Evolutionary conservation across 2,329 filamentous ascomycete species (phyloP), one percentile per base, ranked within the genome.

Genomic region (Cladosporium austrohemisphaericum): DNA sequence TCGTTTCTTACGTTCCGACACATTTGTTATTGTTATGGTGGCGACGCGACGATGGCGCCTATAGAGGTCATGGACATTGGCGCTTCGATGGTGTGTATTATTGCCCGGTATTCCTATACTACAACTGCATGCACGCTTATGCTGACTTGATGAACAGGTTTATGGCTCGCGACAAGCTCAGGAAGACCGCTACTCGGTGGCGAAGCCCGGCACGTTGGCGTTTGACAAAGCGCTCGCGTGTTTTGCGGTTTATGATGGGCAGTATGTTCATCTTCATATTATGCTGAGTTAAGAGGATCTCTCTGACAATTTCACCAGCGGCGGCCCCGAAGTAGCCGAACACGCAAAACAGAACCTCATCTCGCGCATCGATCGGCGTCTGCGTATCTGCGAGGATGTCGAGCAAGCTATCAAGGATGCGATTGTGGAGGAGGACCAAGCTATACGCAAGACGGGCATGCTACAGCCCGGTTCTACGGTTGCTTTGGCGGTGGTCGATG

Each of bases 401-500:
- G 44, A 47, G 32, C 44, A 47, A 31, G 44, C 44, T 6, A 47
- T 47, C 33, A 37, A 29, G 31, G 44, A 47, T 19, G 44, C 44
- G 4, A 20, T 47, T 23, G 14, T 47, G 11, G 44, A 47, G 22
- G 44, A 47, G 38, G 44, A 47, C 33, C 22, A 13, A 5, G 44
- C 23, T 6, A 47, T 47, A 5, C 33, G 44, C 2, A 47, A 47
- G 16, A 47, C 44, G 11, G 44, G 44, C 7, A 29, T 29, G 44
- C 14, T 47, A 8, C 44, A 47, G 44, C 44, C 44, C 1, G 44
- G 44, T 14, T 47, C 44, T 4, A 47, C 44, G 4, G 44, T 22
- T 2, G 44, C 44, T 8, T 19, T 47, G 26, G 44, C 25, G 5
- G 4, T 47, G 2, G 44, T 47, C 4, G 33, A 47, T 26, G 25